Conservation (phyloP, 305 asterid genomes). For the Stenogyne calaminthoides region DNA sequence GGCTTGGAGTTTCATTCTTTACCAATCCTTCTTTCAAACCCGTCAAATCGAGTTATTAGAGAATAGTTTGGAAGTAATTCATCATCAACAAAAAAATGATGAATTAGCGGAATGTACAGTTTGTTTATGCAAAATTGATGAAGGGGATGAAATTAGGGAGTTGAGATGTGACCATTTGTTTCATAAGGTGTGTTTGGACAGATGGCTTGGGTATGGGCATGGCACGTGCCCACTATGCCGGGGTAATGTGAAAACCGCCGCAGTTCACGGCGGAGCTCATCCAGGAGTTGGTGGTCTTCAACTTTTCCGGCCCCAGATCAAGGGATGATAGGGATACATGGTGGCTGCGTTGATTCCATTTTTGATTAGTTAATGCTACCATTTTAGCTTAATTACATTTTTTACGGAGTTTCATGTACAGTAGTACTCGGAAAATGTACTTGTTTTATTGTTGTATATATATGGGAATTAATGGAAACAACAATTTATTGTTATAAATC, state of each 20-base stretch:
- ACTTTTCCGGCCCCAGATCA: not conserved
- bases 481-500: too few relatives aligned
- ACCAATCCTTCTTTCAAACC: slow-evolving; percentile 31
- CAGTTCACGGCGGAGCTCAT: too few relatives aligned
- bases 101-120: too few relatives aligned
- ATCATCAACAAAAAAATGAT: too few relatives aligned
- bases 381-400: too few relatives aligned
- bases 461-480: not conserved
- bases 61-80: not conserved
- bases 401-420: not conserved
- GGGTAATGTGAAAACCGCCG: too few relatives aligned
- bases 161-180: too few relatives aligned
- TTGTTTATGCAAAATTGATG: too few relatives aligned
- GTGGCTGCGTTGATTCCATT: not conserved
- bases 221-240: too few relatives aligned
- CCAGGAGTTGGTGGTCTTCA: not conserved
- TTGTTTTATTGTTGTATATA: not conserved
- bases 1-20: slow-evolving; percentile 33
- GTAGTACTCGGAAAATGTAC: not conserved
- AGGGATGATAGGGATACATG: not conserved
- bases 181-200: too few relatives aligned
- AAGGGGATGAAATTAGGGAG: too few relatives aligned
- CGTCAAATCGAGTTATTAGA: not conserved
- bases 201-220: too few relatives aligned
- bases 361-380: not conserved